Evolutionary conservation across 2,329 filamentous ascomycete species (phyloP).

Genomic region (Claviceps spartinae): DNA sequence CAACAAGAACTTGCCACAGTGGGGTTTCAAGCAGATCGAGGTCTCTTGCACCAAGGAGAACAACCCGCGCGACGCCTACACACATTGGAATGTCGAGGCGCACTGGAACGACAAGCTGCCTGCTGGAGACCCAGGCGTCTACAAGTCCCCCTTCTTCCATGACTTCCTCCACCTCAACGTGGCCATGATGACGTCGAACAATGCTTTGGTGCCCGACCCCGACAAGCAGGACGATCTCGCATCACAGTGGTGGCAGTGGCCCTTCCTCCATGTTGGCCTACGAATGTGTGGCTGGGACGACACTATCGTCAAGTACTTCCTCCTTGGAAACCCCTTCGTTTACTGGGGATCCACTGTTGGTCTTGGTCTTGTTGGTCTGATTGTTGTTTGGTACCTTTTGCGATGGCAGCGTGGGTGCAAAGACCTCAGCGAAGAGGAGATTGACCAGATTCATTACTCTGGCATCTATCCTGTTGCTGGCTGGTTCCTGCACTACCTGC

Average conservation of each 20-base stretch:
- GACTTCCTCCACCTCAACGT: constrained; percentile 98
- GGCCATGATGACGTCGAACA: constrained; percentile 99
- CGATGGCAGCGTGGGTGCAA: constrained; percentile 92
- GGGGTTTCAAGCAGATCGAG: constrained; percentile 99
- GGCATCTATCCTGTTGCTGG: constrained; percentile 83
- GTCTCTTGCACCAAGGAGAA: constrained; percentile 90
- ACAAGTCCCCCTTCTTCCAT: constrained; percentile 93
- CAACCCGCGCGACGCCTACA: constrained; percentile 84
- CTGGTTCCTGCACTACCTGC: constrained; percentile 93
- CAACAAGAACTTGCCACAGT: constrained; percentile 92
- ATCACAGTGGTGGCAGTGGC: constrained; percentile 98
- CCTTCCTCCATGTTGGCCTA: constrained; percentile 83
- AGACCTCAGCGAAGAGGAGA: constrained; percentile 65
- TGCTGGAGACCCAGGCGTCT: constrained; percentile 74
- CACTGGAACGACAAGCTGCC: constrained; percentile 90
- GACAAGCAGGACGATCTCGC: constrained; percentile 98
- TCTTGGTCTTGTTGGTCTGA: constrained; percentile 56
- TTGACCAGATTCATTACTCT: constrained; percentile 90
- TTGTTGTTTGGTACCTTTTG: constrained; percentile 73
- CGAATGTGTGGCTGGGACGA: constrained; percentile 99
- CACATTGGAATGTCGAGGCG: constrained; percentile 97
- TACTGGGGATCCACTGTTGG: constrained; percentile 89
- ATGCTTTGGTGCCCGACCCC: constrained; percentile 89
- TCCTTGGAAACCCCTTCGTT: constrained; percentile 88
- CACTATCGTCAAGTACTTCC: constrained; percentile 91